phyloP scores from a whole-genome alignment of 108 stramenopile genomes.

The Nitzschia sp. region DNA sequence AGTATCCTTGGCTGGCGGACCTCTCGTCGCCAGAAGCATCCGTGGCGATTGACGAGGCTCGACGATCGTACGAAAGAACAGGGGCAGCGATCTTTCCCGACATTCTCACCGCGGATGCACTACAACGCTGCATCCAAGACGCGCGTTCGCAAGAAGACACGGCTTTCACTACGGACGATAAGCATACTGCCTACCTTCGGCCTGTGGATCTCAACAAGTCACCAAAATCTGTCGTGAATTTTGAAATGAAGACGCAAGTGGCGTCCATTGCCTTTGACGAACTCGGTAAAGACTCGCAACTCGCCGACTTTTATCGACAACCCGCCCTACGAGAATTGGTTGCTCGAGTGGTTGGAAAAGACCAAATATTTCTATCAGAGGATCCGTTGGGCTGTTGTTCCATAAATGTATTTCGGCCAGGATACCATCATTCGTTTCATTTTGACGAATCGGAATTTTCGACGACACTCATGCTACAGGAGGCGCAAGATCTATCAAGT shows the following conservation, averaged over 20 bases:
- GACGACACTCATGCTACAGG: constrained; percentile 50
- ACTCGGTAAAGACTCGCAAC: constrained; percentile 12
- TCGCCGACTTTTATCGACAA: constrained; percentile 37
- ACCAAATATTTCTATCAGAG: constrained; percentile 32
- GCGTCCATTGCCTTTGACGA: constrained; percentile 51
- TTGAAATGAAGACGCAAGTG: constrained; percentile 43
- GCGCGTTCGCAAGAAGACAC: constrained; percentile 16
- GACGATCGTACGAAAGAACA: not conserved
- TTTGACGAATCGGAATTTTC: constrained; percentile 62
- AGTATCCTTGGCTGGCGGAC: constrained; percentile 43
- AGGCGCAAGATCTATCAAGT: constrained; percentile 22
- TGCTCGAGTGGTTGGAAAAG: constrained; percentile 20
- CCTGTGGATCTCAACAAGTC: not conserved
- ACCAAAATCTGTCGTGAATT: constrained; percentile 36
- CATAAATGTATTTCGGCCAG: constrained; percentile 49
- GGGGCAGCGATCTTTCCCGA: constrained; percentile 39
- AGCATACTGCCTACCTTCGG: constrained; percentile 33
- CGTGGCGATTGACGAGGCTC: constrained; percentile 2
- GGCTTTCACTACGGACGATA: constrained; percentile 43
- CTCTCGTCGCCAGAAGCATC: constrained; percentile 18
- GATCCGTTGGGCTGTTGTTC: constrained; percentile 53
- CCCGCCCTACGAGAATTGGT: constrained; percentile 32
- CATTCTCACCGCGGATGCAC: constrained; percentile 27
- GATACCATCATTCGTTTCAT: constrained; percentile 48
- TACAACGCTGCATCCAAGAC: constrained; percentile 16